Evolutionary conservation across 169 alveolate genomes (phyloP).

Genomic region (Perkinsus olseni): DNA sequence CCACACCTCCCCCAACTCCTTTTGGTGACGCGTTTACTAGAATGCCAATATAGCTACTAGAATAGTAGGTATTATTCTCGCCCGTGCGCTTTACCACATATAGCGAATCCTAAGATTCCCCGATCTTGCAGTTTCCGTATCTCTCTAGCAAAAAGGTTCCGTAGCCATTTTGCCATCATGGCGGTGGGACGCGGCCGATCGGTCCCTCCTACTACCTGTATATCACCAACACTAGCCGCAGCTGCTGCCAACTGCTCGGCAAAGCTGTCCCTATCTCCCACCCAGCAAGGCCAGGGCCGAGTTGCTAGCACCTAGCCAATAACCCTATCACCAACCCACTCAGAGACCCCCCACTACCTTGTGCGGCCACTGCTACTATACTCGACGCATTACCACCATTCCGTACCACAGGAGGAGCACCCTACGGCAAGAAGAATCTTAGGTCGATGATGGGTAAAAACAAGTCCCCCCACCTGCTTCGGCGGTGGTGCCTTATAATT

Average conservation of each 20-base stretch:
- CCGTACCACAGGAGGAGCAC: not conserved
- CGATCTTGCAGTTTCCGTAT: too few species aligned
- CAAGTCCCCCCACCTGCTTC: not conserved
- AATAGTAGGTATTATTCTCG: too few species aligned
- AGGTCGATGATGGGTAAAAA: not conserved
- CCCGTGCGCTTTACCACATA: too few species aligned
- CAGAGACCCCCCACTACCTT: not conserved
- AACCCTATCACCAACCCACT: not conserved
- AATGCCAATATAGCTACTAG: too few species aligned
- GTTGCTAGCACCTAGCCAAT: not conserved
- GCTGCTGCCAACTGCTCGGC: not conserved
- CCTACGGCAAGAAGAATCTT: not conserved
- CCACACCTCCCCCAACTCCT: not conserved
- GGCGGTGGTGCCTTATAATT: not conserved
- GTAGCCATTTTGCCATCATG: too few species aligned
- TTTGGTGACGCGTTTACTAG: too few species aligned
- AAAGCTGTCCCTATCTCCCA: not conserved
- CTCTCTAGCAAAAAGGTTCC: too few species aligned
- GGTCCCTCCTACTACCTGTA: not conserved
- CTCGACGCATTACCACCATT: slow-evolving; percentile 6
- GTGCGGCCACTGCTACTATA: not conserved
- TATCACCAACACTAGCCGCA: not conserved
- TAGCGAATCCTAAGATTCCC: too few species aligned
- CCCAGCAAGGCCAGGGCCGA: not conserved
- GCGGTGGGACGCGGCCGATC: too few species aligned